Evolutionary conservation across 2,329 filamentous ascomycete genomes (phyloP), one percentile per base, ranked within the genome.

Genomic region (Exophiala bonariae): DNA sequence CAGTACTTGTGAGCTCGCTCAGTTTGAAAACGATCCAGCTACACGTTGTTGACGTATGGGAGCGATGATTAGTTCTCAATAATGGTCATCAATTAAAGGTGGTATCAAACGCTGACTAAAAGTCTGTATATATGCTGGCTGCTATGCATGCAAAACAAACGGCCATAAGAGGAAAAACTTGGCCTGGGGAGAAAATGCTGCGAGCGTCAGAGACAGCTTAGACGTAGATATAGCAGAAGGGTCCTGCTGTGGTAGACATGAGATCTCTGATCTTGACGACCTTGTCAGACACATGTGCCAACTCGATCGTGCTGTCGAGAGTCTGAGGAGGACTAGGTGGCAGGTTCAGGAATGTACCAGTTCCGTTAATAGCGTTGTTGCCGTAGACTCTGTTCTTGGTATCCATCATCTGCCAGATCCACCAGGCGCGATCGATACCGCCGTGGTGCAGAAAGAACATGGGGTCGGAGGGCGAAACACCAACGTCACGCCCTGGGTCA

Each of bases 331-430:
- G 49, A 37, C 68, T 71, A 2, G 71, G 64, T 2, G 74, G 73
- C 1, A 46, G 34, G 42, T 74, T 72, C 39, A 71, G 62, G 14
- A 76, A 64, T 2, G 74, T 77, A 7, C 65, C 65, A 3, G 72
- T 76, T 2, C 71, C 74, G 3, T 59, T 62, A 44, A 78, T 66
- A 4, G 59, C 63, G 46, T 61, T 55, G 30, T 48, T 62, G 43
- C 34, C 35, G 19, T 40, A 46, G 17, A 31, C 22, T 11, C 74
- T 63, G 10, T 62, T 61, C 38, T 59, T 54, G 30, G 65, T 55
- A 39, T 75, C 66, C 37, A 69, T 59, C 7, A 32, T 74, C 59
- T 78, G 74, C 75, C 75, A 78, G 11, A 71, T 74, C 71, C 71
- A 75, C 62, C 67, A 78, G 2, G 67, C 57, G 2, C 73, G 65